phyloP scores from a whole-genome alignment of 805 yeast species.

The Barnettozyma salicaria region DNA sequence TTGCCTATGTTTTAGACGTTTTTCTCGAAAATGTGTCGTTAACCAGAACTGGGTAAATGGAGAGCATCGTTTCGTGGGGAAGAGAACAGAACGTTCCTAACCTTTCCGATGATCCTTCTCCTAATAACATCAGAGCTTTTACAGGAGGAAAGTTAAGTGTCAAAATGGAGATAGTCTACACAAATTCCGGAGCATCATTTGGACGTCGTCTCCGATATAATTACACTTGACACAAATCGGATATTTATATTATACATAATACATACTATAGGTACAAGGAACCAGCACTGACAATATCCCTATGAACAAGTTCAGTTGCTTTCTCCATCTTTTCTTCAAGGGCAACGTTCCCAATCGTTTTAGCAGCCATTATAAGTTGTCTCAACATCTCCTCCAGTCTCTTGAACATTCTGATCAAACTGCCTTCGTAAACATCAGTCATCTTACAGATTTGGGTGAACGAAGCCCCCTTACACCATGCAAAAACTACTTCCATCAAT shows the following conservation, averaged over 20 bases:
- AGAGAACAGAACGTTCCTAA: too few species aligned
- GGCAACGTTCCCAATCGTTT: constrained; percentile 86
- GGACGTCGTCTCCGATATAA: neutral
- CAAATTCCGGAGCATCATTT: too few species aligned
- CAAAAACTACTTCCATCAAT: constrained; percentile 92
- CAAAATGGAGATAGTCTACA: too few species aligned
- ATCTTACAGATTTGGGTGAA: constrained; percentile 96
- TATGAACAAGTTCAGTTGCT: constrained; percentile 78
- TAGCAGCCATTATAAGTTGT: constrained; percentile 87
- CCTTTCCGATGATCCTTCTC: too few species aligned
- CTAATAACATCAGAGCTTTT: too few species aligned
- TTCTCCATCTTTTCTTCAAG: constrained; percentile 85
- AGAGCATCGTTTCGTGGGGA: too few species aligned
- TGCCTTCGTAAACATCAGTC: constrained; percentile 98
- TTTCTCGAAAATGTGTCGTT: too few species aligned
- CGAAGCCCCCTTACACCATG: constrained; percentile 95
- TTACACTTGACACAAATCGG: neutral
- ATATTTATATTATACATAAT: neutral
- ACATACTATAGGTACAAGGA: constrained; percentile 57
- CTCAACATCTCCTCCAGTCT: constrained; percentile 88
- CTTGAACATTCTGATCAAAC: constrained; percentile 89
- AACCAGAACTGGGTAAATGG: too few species aligned
- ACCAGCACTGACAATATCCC: constrained; percentile 96
- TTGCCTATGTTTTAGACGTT: too few species aligned
- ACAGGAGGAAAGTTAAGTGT: too few species aligned